phyloP scores from a whole-genome alignment of 495 filamentous ascomycete species.

The Tetracladium setigerum region DNA sequence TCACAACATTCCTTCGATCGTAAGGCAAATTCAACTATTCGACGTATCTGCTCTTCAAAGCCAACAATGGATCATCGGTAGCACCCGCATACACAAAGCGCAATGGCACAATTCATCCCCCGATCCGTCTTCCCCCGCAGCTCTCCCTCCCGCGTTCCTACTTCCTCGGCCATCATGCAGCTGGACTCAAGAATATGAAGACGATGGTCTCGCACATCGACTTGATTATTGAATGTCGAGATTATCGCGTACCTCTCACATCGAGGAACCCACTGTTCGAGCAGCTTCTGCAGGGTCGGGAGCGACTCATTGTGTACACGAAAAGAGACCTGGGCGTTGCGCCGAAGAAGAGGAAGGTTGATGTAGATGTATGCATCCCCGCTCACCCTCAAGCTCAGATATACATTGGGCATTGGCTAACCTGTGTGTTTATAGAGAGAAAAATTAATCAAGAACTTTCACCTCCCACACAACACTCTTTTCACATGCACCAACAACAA shows the following conservation, averaged over 20 bases:
- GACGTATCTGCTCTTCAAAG: too few relatives aligned
- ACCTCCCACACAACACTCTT: slow-evolving; percentile 49
- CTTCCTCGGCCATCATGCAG: slow-evolving; percentile 90
- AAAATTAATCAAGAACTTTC: slow-evolving; percentile 48
- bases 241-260: slow-evolving; percentile 82
- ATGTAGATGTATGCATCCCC: too few relatives aligned
- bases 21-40: too few relatives aligned
- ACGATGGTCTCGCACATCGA: slow-evolving; percentile 71
- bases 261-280: slow-evolving; percentile 92
- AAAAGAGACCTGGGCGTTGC: slow-evolving; percentile 63
- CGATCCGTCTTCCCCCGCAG: slow-evolving; percentile 64
- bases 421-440: slow-evolving; percentile 26
- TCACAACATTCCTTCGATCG: too few relatives aligned
- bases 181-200: slow-evolving; percentile 81
- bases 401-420: not conserved
- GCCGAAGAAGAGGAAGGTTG: not conserved
- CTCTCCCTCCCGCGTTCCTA: slow-evolving; percentile 73
- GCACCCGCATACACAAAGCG: not conserved
- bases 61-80: too few relatives aligned
- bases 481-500: slow-evolving; percentile 38
- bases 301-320: slow-evolving; percentile 84
- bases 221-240: slow-evolving; percentile 90
- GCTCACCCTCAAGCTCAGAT: not conserved
- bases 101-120: slow-evolving; percentile 53
- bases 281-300: slow-evolving; percentile 53